Conservation (phyloP, 371 early-diverging fungal genomes). For the Mucor plumbeus region DNA sequence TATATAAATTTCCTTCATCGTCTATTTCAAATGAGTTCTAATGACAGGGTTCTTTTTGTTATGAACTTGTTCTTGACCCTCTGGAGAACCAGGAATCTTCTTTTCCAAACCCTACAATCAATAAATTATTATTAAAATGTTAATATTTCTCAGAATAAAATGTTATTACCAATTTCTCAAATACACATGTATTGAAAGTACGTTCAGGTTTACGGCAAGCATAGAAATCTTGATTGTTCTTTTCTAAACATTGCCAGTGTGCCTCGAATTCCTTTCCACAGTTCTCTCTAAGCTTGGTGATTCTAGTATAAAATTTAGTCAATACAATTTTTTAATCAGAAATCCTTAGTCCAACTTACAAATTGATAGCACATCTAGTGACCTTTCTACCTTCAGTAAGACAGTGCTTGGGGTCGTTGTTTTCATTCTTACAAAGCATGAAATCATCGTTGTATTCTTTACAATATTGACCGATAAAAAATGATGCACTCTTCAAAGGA, state of each 20-base stretch:
- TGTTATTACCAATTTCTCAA: slow-evolving; percentile 79
- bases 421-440: slow-evolving; percentile 95
- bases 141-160: too few relatives aligned
- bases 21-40: slow-evolving; percentile 53
- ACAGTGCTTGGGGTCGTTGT: slow-evolving; percentile 88
- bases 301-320: slow-evolving; percentile 44
- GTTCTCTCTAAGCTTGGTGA: slow-evolving; percentile 87
- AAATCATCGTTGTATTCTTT: slow-evolving; percentile 94
- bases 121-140: too few relatives aligned
- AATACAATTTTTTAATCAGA: background rate
- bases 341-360: slow-evolving; percentile 57
- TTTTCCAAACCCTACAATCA: slow-evolving; percentile 76
- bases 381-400: slow-evolving; percentile 94
- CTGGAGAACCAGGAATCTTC: slow-evolving; percentile 78
- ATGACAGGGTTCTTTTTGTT: slow-evolving; percentile 76
- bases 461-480: slow-evolving; percentile 89
- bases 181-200: slow-evolving; percentile 89
- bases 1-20: background rate
- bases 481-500: slow-evolving; percentile 92
- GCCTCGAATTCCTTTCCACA: slow-evolving; percentile 87
- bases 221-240: slow-evolving; percentile 85
- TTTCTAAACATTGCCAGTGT: slow-evolving; percentile 95
- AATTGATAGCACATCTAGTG: slow-evolving; percentile 91
- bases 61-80: slow-evolving; percentile 72
- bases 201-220: slow-evolving; percentile 85